Conservation (phyloP, 2,329 filamentous ascomycete species). For the Helotiales sp. region DNA sequence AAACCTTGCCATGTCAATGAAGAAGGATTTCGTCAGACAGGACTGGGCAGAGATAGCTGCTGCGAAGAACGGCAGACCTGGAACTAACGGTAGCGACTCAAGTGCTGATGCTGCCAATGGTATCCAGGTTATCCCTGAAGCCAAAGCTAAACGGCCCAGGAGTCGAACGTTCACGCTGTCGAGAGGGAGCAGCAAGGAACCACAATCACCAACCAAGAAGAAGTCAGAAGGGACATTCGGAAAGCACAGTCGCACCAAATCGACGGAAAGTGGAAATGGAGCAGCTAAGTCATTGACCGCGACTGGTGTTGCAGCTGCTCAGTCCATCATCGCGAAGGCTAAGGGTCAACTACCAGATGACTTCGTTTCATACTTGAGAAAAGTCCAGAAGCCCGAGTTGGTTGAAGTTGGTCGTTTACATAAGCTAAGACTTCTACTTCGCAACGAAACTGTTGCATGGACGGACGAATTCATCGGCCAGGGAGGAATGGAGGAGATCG, state of each 20-base stretch:
- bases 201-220: conserved; percentile 75
- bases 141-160: conserved; percentile 63
- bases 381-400: conserved; percentile 78
- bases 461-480: conserved; percentile 89
- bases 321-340: conserved; percentile 67
- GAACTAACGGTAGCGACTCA: conserved; percentile 47
- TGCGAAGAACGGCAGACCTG: conserved; percentile 50
- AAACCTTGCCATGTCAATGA: conserved; percentile 84
- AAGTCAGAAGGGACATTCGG: conserved; percentile 67
- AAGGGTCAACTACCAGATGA: conserved; percentile 78
- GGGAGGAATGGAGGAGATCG: conserved; percentile 91
- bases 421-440: conserved; percentile 84
- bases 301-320: conserved; percentile 59
- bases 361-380: conserved; percentile 84
- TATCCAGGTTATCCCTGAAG: conserved; percentile 41
- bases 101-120: conserved; percentile 47
- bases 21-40: conserved; percentile 92
- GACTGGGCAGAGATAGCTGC: conserved; percentile 75
- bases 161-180: conserved; percentile 73
- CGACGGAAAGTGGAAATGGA: conserved; percentile 69
- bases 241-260: conserved; percentile 73
- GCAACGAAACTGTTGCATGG: conserved; percentile 96
- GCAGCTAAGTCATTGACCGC: conserved; percentile 62
- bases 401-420: conserved; percentile 96
- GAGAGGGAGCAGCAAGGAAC: conserved; percentile 52